Percentiles rank a stretch among this genome's conserved stretches.
Conservation (phyloP, 2,329 filamentous ascomycete species). For the Aspergillus ustus region DNA sequence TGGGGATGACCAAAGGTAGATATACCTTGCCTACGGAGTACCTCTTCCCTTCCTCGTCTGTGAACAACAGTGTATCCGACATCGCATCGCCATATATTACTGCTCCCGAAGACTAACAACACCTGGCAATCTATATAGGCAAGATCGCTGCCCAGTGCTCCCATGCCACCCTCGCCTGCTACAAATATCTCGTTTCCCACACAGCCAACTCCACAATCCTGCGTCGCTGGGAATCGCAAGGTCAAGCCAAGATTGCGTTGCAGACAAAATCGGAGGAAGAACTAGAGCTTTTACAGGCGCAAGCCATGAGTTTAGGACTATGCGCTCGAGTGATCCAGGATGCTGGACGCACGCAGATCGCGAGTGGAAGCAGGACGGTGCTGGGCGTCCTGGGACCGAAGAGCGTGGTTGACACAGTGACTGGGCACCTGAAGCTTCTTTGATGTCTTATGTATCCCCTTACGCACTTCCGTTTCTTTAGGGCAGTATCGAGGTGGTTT, state of each 20-base stretch:
- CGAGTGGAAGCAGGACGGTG: slow-evolving; percentile 88
- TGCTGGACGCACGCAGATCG: slow-evolving; percentile 97
- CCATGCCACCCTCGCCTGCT: slow-evolving; percentile 96
- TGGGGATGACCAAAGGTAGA: slow-evolving; percentile 95
- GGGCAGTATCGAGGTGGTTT: not conserved
- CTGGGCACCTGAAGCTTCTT: slow-evolving; percentile 80
- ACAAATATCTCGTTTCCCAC: slow-evolving; percentile 73
- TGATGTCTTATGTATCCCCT: slow-evolving; percentile 46
- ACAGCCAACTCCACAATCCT: slow-evolving; percentile 66
- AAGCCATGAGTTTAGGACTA: slow-evolving; percentile 80
- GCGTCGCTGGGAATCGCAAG: slow-evolving; percentile 79
- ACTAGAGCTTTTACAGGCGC: slow-evolving; percentile 73
- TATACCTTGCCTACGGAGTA: slow-evolving; percentile 6
- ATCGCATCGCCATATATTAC: not conserved
- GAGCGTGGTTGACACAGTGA: slow-evolving; percentile 84
- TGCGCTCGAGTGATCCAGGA: slow-evolving; percentile 91
- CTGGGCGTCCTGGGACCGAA: slow-evolving; percentile 82
- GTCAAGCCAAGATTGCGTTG: slow-evolving; percentile 92
- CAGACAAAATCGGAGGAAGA: slow-evolving; percentile 86
- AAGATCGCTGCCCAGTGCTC: slow-evolving; percentile 97
- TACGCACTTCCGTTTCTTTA: not conserved
- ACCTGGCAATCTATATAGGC: slow-evolving; percentile 57
- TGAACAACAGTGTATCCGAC: too few species aligned
- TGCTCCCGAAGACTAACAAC: not conserved
- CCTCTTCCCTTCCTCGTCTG: not conserved